Evolutionary conservation across 2,329 filamentous ascomycete species (phyloP), one percentile per base, ranked within the genome.

Genomic region (Emmonsiellopsis sp.): DNA sequence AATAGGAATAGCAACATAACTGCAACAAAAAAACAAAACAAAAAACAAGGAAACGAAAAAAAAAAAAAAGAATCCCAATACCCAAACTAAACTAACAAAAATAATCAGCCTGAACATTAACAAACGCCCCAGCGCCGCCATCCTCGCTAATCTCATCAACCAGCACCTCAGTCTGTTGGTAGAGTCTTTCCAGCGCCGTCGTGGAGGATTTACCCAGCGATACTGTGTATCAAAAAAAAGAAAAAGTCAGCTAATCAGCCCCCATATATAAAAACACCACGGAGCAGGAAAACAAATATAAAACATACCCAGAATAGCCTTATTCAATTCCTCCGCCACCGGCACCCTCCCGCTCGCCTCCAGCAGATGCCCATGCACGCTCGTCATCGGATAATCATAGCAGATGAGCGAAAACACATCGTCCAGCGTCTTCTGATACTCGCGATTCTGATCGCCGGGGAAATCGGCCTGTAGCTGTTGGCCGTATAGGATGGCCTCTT

Each of bases 261-360:
- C 30, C n/a, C n/a, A n/a, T n/a, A n/a, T n/a, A n/a, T n/a, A n/a
- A 40, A 32, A 30, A 32, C 50, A 47, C 46, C 41, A 53, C 13
- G 52, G 46, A 48, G 35, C 30, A 15, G 16, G 20, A 65, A 61
- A 51, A 63, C 20, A 41, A 54, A 55, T 9, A 50, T 40, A 9
- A 44, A 15, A 78, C 84, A 74, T 75, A 95, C 90, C 83, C 56
- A 98, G 70, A 62, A 98, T 95, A 46, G 89, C 91, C 56, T 89
- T 88, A 70, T 97, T 97, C 54, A 98, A 76, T 69, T 95, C 91
- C 73, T 98, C 93, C 7, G 91, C 91, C 41, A 97, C 89, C 15
- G 82, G 78, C 15, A 84, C 81, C 43, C 93, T 78, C 1, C 88
- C 89, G 51, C 80, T 81, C 40, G 80, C 77, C 62, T 95, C 88